A percentile compares a stretch with the other conserved stretches of the same genome.
These are phyloP conservation scores for Leccinum subtestaceum DNA, from an alignment of 768 basidiomycete genomes.

Conservation along the genomic window DNA sequence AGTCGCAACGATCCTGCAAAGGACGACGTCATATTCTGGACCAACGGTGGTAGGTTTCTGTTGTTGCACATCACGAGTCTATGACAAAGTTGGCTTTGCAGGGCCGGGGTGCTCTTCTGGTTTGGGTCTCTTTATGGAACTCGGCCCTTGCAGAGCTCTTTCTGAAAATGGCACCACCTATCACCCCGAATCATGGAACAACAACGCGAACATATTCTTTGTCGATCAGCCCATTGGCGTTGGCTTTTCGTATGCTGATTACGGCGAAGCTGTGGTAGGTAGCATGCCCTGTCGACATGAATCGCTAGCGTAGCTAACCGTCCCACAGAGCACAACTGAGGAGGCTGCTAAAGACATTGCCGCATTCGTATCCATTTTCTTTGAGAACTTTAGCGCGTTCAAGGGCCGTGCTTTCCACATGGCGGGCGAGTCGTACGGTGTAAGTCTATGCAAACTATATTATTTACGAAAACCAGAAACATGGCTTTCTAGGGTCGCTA, in stretches of 20 bases:
- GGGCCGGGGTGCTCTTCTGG: slow-evolving; percentile 54
- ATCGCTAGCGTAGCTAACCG: not conserved
- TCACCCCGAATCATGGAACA: slow-evolving; percentile 66
- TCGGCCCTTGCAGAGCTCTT: slow-evolving; percentile 68
- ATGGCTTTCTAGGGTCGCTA: slow-evolving; percentile 43
- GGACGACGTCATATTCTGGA: slow-evolving; percentile 60
- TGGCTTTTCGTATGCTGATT: slow-evolving; percentile 47
- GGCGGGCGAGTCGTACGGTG: slow-evolving; percentile 57
- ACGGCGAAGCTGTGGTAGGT: slow-evolving; percentile 39
- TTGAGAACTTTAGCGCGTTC: slow-evolving; percentile 70
- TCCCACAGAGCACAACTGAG: slow-evolving; percentile 52
- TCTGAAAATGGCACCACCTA: slow-evolving; percentile 48
- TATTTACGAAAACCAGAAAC: not conserved
- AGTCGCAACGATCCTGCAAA: slow-evolving; percentile 54
- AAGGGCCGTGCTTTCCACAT: slow-evolving; percentile 64
- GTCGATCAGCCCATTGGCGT: slow-evolving; percentile 47
- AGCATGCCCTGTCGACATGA: slow-evolving; percentile 1
- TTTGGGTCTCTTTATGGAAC: slow-evolving; percentile 70
- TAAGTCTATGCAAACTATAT: slow-evolving; percentile 12
- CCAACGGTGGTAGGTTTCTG: slow-evolving; percentile 50
- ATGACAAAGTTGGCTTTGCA: slow-evolving; percentile 1
- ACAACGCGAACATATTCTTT: slow-evolving; percentile 52
- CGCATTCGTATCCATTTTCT: slow-evolving; percentile 69
- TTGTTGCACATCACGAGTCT: not conserved
- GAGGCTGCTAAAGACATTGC: slow-evolving; percentile 71